Evolutionary conservation across 1,284 basidiomycete species (phyloP).

Genomic region (Melampsora larici-populina): DNA sequence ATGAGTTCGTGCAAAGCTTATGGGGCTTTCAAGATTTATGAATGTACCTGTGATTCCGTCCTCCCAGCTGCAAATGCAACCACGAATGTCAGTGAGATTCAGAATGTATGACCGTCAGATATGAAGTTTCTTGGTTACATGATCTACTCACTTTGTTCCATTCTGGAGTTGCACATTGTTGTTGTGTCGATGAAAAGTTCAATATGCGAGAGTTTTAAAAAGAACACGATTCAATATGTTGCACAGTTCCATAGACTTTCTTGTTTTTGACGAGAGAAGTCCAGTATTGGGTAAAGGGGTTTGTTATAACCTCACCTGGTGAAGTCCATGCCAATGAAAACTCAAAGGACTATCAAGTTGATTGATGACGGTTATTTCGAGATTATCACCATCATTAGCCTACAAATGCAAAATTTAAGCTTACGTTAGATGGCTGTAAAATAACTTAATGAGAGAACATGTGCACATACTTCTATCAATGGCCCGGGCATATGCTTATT

Average conservation of each 20-base stretch:
- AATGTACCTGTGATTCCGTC: slow-evolving; percentile 33
- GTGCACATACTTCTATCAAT: slow-evolving; percentile 12
- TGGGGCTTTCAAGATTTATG: not conserved
- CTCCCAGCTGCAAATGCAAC: slow-evolving; percentile 26
- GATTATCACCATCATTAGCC: slow-evolving; percentile 1
- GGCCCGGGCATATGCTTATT: slow-evolving; percentile 13
- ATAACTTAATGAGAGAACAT: not conserved
- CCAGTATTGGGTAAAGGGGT: too few species aligned
- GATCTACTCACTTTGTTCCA: not conserved
- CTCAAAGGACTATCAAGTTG: not conserved
- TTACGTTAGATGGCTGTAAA: not conserved
- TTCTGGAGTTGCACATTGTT: not conserved
- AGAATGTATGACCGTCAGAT: not conserved
- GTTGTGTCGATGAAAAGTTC: too few species aligned
- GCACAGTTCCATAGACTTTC: not conserved
- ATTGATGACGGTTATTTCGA: slow-evolving; percentile 12
- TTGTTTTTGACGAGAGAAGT: not conserved
- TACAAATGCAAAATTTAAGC: not conserved
- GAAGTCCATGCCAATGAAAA: slow-evolving; percentile 16
- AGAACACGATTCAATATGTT: not conserved
- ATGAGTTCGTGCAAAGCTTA: not conserved
- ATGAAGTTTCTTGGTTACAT: not conserved
- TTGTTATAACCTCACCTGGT: not conserved
- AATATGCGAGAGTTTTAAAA: too few species aligned
- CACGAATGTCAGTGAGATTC: not conserved